Evolutionary conservation across 106 monocot species (phyloP).

Genomic region (Ottelia alismoides): DNA sequence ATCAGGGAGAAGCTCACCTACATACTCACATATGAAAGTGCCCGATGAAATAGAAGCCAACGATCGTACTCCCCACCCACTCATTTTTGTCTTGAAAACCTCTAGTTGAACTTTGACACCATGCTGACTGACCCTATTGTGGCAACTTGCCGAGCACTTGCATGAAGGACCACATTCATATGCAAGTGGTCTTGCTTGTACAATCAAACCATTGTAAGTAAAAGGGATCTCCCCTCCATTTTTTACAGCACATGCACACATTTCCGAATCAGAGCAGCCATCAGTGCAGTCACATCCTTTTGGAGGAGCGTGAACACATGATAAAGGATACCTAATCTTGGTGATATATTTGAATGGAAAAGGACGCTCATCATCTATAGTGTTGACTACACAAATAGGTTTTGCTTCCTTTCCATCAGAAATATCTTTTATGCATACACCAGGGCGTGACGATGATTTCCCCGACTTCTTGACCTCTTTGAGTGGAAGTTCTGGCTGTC

Average conservation of each 20-base stretch:
- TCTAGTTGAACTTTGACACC: constrained; percentile 56
- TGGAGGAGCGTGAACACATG: constrained; percentile 21
- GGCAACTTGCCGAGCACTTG: constrained; percentile 54
- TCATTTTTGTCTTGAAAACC: constrained; percentile 53
- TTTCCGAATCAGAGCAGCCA: constrained; percentile 47
- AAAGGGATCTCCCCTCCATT: constrained; percentile 78
- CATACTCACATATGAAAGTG: constrained; percentile 72
- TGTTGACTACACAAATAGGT: constrained; percentile 63
- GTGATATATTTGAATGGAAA: constrained; percentile 46
- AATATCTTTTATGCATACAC: constrained; percentile 55
- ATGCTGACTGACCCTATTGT: constrained; percentile 66
- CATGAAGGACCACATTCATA: constrained; percentile 84
- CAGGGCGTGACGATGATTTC: constrained; percentile 31
- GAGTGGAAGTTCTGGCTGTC: too few species aligned
- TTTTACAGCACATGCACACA: constrained; percentile 62
- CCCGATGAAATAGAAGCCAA: constrained; percentile 70
- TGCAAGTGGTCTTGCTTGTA: constrained; percentile 55
- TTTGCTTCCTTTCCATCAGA: constrained; percentile 51
- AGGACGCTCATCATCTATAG: constrained; percentile 40
- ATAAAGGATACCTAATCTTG: constrained; percentile 43
- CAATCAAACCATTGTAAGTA: constrained; percentile 64
- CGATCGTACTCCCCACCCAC: constrained; percentile 82
- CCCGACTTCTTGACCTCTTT: too few species aligned
- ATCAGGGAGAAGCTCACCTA: constrained; percentile 48
- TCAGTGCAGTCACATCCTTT: constrained; percentile 50